phyloP scores from a whole-genome alignment of 2,329 filamentous ascomycete species.

The Pezicula radicicola region DNA sequence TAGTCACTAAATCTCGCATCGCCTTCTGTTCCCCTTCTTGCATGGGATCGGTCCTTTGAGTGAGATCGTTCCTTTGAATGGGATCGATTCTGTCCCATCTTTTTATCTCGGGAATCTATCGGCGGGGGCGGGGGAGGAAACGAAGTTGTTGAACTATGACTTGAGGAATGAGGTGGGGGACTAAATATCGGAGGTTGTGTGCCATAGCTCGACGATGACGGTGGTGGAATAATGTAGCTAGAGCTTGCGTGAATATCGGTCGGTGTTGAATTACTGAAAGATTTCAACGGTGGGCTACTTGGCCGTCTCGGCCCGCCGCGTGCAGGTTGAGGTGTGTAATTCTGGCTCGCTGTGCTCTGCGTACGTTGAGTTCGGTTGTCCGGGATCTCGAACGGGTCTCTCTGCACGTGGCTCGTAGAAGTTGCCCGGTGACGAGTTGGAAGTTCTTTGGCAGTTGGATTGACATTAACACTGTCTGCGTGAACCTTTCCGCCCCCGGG shows the following conservation, averaged over 20 bases:
- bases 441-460: slow-evolving; percentile 1
- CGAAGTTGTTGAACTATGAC: background rate
- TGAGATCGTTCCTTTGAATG: background rate
- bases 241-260: background rate
- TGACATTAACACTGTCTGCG: slow-evolving; percentile 31
- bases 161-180: background rate
- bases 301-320: background rate
- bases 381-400: background rate
- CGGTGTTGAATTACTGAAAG: background rate
- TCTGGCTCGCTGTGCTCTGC: slow-evolving; percentile 3
- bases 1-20: background rate
- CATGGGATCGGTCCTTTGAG: background rate
- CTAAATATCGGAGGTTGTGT: background rate
- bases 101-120: background rate
- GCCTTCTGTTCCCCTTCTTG: background rate
- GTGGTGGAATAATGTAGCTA: background rate
- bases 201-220: background rate
- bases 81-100: background rate
- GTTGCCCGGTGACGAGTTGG: slow-evolving; percentile 15
- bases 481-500: slow-evolving; percentile 58
- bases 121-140: slow-evolving; percentile 3
- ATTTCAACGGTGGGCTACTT: background rate
- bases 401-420: slow-evolving; percentile 17
- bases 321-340: background rate
- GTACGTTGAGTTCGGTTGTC: slow-evolving; percentile 14